A percentile compares a stretch with the other conserved stretches of the same genome.
Evolutionary conservation across 148 eudicot species (phyloP).

Genomic region (Vaccinium corymbosum): DNA sequence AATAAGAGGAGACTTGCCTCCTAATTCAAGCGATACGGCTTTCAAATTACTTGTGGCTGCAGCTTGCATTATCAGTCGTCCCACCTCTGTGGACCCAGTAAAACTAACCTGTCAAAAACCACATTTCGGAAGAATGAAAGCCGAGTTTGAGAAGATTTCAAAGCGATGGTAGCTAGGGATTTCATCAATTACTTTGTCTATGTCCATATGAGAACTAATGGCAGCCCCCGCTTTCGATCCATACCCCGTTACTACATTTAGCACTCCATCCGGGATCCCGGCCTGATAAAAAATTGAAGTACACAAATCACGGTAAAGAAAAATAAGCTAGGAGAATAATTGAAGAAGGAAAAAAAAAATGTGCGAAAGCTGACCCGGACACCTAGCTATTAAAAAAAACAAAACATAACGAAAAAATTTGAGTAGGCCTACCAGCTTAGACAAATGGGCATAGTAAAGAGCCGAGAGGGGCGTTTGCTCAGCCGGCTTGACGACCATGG

Average conservation of each 20-base stretch:
- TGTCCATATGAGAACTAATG: slow-evolving; percentile 76
- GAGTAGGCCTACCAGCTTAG: slow-evolving; percentile 49
- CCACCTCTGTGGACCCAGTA: slow-evolving; percentile 81
- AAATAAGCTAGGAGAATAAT: too few relatives aligned
- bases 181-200: slow-evolving; percentile 52
- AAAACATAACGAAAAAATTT: too few relatives aligned
- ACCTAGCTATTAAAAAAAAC: too few relatives aligned
- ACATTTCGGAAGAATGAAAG: neutral
- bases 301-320: too few relatives aligned
- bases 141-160: too few relatives aligned
- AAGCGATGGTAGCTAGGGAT: neutral
- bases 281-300: too few relatives aligned
- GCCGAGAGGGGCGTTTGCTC: slow-evolving; percentile 87
- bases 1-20: slow-evolving; percentile 81
- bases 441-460: slow-evolving; percentile 73
- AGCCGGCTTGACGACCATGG: slow-evolving; percentile 88
- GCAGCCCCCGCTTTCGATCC: slow-evolving; percentile 84
- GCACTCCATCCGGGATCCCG: slow-evolving; percentile 21
- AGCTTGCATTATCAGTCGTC: slow-evolving; percentile 70
- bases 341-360: too few relatives aligned
- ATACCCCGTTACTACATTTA: slow-evolving; percentile 66
- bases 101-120: slow-evolving; percentile 54
- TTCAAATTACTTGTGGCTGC: slow-evolving; percentile 82
- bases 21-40: slow-evolving; percentile 69
- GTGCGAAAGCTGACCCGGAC: too few relatives aligned